These are phyloP conservation scores for Macrotyloma uniflorum DNA, from an alignment of 306 rosid genomes.

Conservation along the genomic window DNA sequence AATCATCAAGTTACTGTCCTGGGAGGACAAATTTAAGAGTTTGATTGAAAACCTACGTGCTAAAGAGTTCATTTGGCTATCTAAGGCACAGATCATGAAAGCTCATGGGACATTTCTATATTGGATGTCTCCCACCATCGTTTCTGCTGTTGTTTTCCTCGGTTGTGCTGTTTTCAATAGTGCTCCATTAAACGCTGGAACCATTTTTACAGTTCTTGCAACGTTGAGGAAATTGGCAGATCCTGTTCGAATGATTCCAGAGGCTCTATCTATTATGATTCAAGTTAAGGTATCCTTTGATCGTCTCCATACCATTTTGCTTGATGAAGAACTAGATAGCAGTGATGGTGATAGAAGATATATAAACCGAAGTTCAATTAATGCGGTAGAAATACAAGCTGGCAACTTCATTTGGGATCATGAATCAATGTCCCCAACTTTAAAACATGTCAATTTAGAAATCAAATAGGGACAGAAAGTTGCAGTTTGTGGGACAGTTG, in stretches of 20 bases:
- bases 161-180: slow-evolving; percentile 58
- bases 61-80: slow-evolving; percentile 68
- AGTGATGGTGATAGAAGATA: slow-evolving; percentile 30
- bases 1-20: slow-evolving; percentile 76
- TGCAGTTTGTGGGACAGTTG: slow-evolving; percentile 83
- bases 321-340: slow-evolving; percentile 60
- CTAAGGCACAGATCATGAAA: slow-evolving; percentile 50
- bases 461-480: slow-evolving; percentile 60
- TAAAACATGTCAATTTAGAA: slow-evolving; percentile 53
- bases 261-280: slow-evolving; percentile 67
- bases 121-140: slow-evolving; percentile 76
- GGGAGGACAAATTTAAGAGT: slow-evolving; percentile 75
- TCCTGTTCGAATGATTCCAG: slow-evolving; percentile 79
- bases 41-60: slow-evolving; percentile 51
- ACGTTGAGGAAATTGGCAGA: slow-evolving; percentile 66
- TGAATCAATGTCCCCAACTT: slow-evolving; percentile 53
- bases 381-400: slow-evolving; percentile 48
- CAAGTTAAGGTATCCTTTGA: slow-evolving; percentile 81
- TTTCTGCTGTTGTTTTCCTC: slow-evolving; percentile 62
- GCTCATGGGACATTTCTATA: slow-evolving; percentile 49
- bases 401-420: slow-evolving; percentile 75
- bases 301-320: slow-evolving; percentile 60
- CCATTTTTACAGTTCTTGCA: slow-evolving; percentile 76
- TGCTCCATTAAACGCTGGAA: slow-evolving; percentile 74
- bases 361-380: slow-evolving; percentile 22